Conservation (phyloP, 495 filamentous ascomycete species). For the Tetracladium setigerum region DNA sequence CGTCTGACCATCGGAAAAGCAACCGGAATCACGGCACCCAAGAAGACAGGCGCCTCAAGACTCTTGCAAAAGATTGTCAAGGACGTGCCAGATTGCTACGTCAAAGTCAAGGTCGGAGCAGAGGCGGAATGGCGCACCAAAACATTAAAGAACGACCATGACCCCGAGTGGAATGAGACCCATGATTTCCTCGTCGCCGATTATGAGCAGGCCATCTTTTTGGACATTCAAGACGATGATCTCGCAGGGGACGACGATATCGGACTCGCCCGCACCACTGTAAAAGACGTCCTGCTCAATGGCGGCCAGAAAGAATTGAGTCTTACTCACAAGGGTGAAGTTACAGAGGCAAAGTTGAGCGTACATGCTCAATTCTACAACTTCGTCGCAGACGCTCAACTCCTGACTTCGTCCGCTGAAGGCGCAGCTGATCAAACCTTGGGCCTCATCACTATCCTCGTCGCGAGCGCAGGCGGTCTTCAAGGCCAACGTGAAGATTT, state of each 20-base stretch:
- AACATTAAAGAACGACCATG: constrained; percentile 27
- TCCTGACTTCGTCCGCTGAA: constrained; percentile 19
- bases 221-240: constrained; percentile 33
- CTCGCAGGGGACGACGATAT: constrained; percentile 32
- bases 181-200: constrained; percentile 32
- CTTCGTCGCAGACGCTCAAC: constrained; percentile 24
- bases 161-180: constrained; percentile 35
- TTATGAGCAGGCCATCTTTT: constrained; percentile 28
- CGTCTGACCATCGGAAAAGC: constrained; percentile 33
- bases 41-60: constrained; percentile 15
- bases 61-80: constrained; percentile 26
- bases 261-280: constrained; percentile 28
- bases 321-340: constrained; percentile 26
- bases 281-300: constrained; percentile 27
- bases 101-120: constrained; percentile 29
- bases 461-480: constrained; percentile 29
- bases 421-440: constrained; percentile 17
- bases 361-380: constrained; percentile 27
- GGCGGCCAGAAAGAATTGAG: constrained; percentile 28
- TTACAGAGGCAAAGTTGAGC: constrained; percentile 22
- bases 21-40: constrained; percentile 21
- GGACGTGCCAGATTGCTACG: constrained; percentile 33
- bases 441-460: constrained; percentile 28
- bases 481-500: constrained; percentile 26
- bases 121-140: constrained; percentile 31